Percentiles rank a stretch among this genome's conserved stretches.
These are phyloP conservation scores for Chiua sp. DNA, from an alignment of 1,284 basidiomycete genomes.

Conservation along the genomic window DNA sequence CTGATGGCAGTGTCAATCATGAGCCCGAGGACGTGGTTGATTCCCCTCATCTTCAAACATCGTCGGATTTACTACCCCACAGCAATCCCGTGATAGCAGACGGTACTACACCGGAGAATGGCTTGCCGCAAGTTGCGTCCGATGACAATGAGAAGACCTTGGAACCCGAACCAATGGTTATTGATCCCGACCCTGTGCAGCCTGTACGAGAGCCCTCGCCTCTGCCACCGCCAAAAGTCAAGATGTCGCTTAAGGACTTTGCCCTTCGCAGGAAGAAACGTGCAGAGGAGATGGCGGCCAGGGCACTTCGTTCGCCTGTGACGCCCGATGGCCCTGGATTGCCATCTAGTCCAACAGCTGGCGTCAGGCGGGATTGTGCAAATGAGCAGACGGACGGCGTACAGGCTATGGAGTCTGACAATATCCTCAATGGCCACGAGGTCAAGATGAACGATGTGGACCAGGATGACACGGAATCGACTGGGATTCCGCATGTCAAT, in stretches of 20 bases:
- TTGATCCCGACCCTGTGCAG: constrained; percentile 13
- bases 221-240: constrained; percentile 47
- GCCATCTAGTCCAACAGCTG: constrained; percentile 26
- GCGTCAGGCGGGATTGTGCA: constrained; percentile 18
- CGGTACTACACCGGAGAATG: neutral
- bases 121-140: neutral
- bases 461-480: neutral
- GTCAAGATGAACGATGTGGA: constrained; percentile 12
- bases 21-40: neutral
- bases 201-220: constrained; percentile 23
- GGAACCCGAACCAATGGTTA: constrained; percentile 10
- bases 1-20: neutral
- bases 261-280: constrained; percentile 50
- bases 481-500: neutral
- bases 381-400: constrained; percentile 5
- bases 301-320: constrained; percentile 30
- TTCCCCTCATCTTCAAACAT: constrained; percentile 9
- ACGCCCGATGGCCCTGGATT: constrained; percentile 17
- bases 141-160: constrained; percentile 6
- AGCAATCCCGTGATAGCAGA: neutral
- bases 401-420: constrained; percentile 1
- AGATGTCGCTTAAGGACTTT: constrained; percentile 56
- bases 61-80: neutral
- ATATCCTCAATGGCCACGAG: constrained; percentile 10
- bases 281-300: constrained; percentile 43